Conservation (phyloP, 331 rosid genomes). For the Acacia pycnantha region DNA sequence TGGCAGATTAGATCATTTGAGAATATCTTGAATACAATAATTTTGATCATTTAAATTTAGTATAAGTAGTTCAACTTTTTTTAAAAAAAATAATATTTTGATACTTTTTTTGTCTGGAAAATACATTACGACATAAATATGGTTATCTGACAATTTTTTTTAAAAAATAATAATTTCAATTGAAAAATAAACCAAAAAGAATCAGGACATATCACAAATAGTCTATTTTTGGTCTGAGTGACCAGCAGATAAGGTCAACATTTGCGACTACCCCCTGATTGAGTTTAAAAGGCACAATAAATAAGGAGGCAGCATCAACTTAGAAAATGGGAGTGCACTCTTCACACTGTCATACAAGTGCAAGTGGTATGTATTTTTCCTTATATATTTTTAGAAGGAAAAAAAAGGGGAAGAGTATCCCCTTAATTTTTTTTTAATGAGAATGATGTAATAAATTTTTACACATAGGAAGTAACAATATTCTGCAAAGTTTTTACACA, state of each 20-base stretch:
- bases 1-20: background rate
- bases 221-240: background rate
- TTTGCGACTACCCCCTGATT: slow-evolving; percentile 40
- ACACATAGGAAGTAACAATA: no score
- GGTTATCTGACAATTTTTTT: background rate
- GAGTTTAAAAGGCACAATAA: background rate
- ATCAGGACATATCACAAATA: background rate
- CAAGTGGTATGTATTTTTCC: background rate
- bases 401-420: no score
- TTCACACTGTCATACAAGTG: background rate
- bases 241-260: slow-evolving; percentile 36
- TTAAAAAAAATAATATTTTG: background rate
- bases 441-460: no score
- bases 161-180: background rate
- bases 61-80: background rate
- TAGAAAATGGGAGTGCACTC: background rate
- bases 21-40: background rate
- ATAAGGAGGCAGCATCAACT: background rate
- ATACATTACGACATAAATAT: background rate
- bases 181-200: background rate
- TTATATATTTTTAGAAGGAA: no score
- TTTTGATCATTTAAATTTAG: background rate
- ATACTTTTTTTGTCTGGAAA: background rate
- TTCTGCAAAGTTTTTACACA: no score
- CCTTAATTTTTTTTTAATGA: no score